Evolutionary conservation across 805 yeast genomes (phyloP).

Genomic region (Kockiozyma suomiensis): DNA sequence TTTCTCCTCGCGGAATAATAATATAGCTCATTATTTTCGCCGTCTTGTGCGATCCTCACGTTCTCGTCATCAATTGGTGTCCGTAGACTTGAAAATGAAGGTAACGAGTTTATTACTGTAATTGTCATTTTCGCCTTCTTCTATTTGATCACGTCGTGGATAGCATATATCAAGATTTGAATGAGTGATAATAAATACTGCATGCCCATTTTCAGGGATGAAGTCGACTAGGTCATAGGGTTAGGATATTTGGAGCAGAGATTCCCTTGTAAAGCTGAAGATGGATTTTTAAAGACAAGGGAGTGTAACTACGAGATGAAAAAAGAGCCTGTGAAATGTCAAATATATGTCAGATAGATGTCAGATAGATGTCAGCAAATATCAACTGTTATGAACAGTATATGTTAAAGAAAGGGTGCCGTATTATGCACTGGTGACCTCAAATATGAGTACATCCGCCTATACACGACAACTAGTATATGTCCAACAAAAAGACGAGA

Average conservation of each 20-base stretch:
- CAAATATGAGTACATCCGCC: too few relatives aligned
- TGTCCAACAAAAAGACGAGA: too few relatives aligned
- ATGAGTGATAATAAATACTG: too few relatives aligned
- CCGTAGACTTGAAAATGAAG: not conserved
- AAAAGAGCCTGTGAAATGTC: too few relatives aligned
- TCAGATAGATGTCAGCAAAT: too few relatives aligned
- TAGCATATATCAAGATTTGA: not conserved
- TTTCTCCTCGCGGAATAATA: not conserved
- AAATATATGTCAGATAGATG: too few relatives aligned
- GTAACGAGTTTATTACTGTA: not conserved
- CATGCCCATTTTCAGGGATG: not conserved
- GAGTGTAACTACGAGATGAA: not conserved
- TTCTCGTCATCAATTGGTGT: not conserved
- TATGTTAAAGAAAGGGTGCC: too few relatives aligned
- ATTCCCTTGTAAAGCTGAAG: too few relatives aligned
- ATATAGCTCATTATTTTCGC: not conserved
- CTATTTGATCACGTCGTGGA: not conserved
- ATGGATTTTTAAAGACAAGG: too few relatives aligned
- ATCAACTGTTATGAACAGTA: too few relatives aligned
- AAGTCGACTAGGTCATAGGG: not conserved
- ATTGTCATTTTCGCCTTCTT: not conserved
- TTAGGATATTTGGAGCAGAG: not conserved
- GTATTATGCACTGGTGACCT: too few relatives aligned
- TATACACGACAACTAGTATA: too few relatives aligned
- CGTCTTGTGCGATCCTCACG: not conserved